A percentile compares a stretch with the other conserved stretches of the same genome.
Conservation (phyloP, 2,329 filamentous ascomycete species). For the Diaporthe australafricana region DNA sequence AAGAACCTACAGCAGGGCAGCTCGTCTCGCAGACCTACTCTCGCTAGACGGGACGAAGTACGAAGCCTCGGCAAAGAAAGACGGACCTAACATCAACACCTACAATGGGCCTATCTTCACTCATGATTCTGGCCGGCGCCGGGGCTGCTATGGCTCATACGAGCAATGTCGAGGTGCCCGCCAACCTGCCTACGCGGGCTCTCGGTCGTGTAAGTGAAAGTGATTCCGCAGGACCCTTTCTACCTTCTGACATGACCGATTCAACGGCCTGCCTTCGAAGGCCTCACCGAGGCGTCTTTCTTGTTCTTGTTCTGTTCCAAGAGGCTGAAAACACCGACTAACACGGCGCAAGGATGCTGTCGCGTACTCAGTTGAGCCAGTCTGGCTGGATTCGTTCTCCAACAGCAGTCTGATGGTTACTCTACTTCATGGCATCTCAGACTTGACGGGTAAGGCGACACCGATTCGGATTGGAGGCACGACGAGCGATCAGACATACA, state of each 20-base stretch:
- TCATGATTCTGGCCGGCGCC: slow-evolving; percentile 15
- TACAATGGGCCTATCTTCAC: slow-evolving; percentile 1
- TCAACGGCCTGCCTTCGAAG: no score
- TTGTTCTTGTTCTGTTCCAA: no score
- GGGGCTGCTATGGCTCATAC: slow-evolving; percentile 17
- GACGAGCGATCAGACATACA: slow-evolving; percentile 49
- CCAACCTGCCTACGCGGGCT: slow-evolving; percentile 41
- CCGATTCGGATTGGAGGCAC: slow-evolving; percentile 50
- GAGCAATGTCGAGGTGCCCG: slow-evolving; percentile 41
- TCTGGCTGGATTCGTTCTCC: slow-evolving; percentile 47
- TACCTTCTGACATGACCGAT: background rate
- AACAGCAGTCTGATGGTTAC: slow-evolving; percentile 44
- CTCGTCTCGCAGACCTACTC: background rate
- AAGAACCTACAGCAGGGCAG: background rate
- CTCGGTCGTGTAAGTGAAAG: slow-evolving; percentile 39
- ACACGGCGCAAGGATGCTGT: slow-evolving; percentile 42
- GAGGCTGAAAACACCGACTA: background rate
- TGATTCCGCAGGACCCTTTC: background rate
- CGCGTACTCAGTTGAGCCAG: slow-evolving; percentile 50
- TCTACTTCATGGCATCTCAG: slow-evolving; percentile 43
- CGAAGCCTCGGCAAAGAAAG: background rate
- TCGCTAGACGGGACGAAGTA: background rate
- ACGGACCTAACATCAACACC: background rate
- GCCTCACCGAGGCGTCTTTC: background rate
- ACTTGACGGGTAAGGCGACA: slow-evolving; percentile 46